Evolutionary conservation across 495 filamentous ascomycete species (phyloP), one percentile per base, ranked within the genome.

Genomic region (Penicillium mononematosum): DNA sequence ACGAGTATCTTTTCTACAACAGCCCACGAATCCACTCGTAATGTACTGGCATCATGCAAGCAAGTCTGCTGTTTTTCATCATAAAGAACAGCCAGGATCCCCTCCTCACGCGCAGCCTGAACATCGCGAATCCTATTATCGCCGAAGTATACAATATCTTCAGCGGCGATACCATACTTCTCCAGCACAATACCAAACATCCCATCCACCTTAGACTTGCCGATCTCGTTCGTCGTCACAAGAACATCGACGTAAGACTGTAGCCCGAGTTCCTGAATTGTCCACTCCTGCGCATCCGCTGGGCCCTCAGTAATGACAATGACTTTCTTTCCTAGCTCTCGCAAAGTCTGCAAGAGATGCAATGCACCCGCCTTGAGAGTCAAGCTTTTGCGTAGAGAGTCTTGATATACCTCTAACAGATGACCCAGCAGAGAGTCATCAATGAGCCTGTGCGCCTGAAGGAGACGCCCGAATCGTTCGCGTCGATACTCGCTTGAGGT

Each of bases 261-360:
- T 11, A 72, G 38, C 0, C 70, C 73, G 14, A 76, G 60, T 38
- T 66, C 57, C 14, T 58, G 39, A 0, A 75, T 34, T 3, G 74
- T 75, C 71, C 70, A 75, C 48, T 67, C 61, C 50, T 78, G 75
- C 6, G 74, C 71, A 64, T 76, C 74, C 31, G 68, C 60, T 0
- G 71, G 73, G 2, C 74, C 72, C 46, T 76, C 75, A 0, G 74
- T 77, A 5, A 77, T 38, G 4, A 74, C 38, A 29, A 69, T 64
- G 11, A 75, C 46, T 19, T 68, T 71, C 55, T 76, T 76, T 12
- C 56, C 65, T 1, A 57, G 53, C 1, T 7, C 10, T 31, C 59
- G 64, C 5, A 74, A 27, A 16, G 41, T 60, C 25, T 58, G 51
- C 4, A 75, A 56, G 11, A 75, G 38, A 0, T 50, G 11, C 14